phyloP scores from a whole-genome alignment of 441 rosid species.

The Jatropha multifida region DNA sequence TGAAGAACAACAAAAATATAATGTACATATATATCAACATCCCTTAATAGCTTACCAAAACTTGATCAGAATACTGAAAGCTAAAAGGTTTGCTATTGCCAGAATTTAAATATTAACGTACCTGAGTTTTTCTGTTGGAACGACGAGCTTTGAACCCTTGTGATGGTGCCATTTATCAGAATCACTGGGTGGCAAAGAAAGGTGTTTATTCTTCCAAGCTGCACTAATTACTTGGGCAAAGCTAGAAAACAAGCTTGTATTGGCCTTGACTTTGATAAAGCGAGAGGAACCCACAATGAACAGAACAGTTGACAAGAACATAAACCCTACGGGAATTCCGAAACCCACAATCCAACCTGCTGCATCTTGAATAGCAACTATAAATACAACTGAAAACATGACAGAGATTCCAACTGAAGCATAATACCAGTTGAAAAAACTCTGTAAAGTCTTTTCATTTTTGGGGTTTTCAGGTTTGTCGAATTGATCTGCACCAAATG shows the following conservation, averaged over 20 bases:
- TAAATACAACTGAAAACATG: constrained; percentile 25
- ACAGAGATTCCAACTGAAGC: constrained; percentile 41
- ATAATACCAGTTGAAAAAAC: constrained; percentile 56
- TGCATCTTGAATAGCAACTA: constrained; percentile 31
- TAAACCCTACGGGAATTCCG: constrained; percentile 33
- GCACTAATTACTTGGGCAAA: constrained; percentile 31
- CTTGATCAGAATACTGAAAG: no score
- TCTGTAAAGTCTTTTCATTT: constrained; percentile 34
- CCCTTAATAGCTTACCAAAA: no score
- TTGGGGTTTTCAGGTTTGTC: constrained; percentile 34
- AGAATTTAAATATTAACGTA: constrained; percentile 4
- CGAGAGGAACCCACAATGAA: constrained; percentile 32
- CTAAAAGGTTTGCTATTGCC: no score
- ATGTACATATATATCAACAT: neutral
- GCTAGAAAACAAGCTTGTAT: constrained; percentile 31
- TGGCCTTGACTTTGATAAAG: constrained; percentile 32
- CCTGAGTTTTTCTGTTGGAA: constrained; percentile 44
- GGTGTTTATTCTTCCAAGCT: constrained; percentile 31
- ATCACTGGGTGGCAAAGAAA: constrained; percentile 18
- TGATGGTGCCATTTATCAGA: constrained; percentile 30
- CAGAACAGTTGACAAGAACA: constrained; percentile 24
- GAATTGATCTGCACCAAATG: constrained; percentile 55
- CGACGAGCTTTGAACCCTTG: constrained; percentile 31
- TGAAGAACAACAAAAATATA: constrained; percentile 14
- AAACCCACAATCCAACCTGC: constrained; percentile 44